Evolutionary conservation across 2,329 filamentous ascomycete species (phyloP), one percentile per base, ranked within the genome.

Genomic region (Myotisia sp.): DNA sequence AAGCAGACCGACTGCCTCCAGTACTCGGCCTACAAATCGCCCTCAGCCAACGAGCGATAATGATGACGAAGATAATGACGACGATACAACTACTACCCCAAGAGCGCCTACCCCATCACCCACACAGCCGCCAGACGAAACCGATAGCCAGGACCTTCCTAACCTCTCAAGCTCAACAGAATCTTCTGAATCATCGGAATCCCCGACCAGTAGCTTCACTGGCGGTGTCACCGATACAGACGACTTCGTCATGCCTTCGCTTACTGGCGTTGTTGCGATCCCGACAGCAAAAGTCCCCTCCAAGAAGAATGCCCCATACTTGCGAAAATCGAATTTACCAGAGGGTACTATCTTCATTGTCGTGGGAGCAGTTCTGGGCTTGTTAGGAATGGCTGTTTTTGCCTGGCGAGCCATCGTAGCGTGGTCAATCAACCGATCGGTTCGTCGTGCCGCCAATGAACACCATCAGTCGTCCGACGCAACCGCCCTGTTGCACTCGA

Each of bases 281-380:
- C 81, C 86, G 4, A 62, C 79, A 1, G 67, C 84, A 3, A 70
- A 74, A 17, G 77, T 95, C 2, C 90, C 90, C 5, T 80, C 85
- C 17, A 93, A 82, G 3, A 68, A 71, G 24, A 73, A 79, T 50
- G 90, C 90, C 4, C 85, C 87, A 10, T 98, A 83, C 54, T 93
- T 95, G 83, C 78, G 86, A 51, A 76, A 78, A 49, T 92, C 85
- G 1, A 76, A 62, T 34, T 67, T 86, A 7, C 90, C 90, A 2
- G 81, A 95, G 50, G 90, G 90, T 36, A 94, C 87, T 3, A 79
- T 98, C 39, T 98, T 98, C 62, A 98, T 98, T 48, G 79, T 76
- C 14, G 90, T 95, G 1, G 90, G 90, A 29, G 80, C 85, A 17
- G 78, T 84, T 18, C 71, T 98, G 5, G 90, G 83, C 10, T 78